Evolutionary conservation across 495 filamentous ascomycete species (phyloP).

Genomic region (Podospora appendiculata): DNA sequence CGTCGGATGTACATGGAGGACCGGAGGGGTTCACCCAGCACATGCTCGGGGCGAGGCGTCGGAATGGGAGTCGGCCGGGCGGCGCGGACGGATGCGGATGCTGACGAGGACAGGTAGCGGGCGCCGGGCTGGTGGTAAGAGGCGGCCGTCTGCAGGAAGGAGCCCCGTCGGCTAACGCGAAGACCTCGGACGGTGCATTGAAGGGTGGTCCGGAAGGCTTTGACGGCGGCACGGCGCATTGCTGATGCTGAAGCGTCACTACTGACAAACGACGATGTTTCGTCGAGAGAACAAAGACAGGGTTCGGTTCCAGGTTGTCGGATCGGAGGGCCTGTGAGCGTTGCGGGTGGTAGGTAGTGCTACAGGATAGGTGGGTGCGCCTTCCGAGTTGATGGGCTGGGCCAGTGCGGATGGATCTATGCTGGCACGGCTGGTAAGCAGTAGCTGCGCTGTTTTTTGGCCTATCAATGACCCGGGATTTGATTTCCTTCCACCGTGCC

Average conservation of each 20-base stretch:
- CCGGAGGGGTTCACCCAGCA: constrained; percentile 30
- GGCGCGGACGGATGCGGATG: no score
- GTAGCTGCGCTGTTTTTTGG: no score
- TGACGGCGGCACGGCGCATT: constrained; percentile 41
- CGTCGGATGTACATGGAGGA: constrained; percentile 45
- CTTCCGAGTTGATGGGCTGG: background rate
- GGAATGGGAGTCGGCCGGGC: constrained; percentile 3
- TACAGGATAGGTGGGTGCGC: no score
- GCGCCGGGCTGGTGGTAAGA: background rate
- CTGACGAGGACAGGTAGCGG: constrained; percentile 11
- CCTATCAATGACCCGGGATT: no score
- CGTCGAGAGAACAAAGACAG: no score
- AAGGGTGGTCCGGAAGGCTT: constrained; percentile 36
- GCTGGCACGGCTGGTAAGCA: no score
- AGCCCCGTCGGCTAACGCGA: constrained; percentile 29
- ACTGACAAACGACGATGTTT: no score
- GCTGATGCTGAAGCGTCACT: no score
- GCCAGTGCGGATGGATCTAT: background rate
- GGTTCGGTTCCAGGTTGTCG: background rate
- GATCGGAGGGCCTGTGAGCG: background rate
- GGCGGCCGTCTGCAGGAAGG: constrained; percentile 12
- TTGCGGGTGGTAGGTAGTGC: background rate
- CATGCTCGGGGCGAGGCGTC: constrained; percentile 16
- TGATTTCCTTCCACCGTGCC: no score
- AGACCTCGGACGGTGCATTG: constrained; percentile 34